Conservation (phyloP, 192 early-diverging fungal genomes). For the Gryganskiella cystojenkinii region DNA sequence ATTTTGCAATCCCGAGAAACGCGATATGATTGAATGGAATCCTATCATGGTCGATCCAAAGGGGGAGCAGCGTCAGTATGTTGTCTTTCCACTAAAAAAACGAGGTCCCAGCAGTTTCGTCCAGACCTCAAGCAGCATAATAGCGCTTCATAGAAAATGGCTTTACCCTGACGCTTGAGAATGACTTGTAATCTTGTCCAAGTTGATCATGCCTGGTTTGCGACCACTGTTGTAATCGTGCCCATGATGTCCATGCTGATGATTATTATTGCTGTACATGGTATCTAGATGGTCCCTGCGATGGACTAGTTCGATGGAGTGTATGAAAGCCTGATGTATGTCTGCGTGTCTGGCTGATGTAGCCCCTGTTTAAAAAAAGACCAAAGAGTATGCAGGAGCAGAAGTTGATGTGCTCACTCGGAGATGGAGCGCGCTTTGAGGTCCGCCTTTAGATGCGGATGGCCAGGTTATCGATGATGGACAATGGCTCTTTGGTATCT, state of each 20-base stretch:
- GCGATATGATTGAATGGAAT: slow-evolving; percentile 54
- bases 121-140: no score
- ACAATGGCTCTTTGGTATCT: not conserved
- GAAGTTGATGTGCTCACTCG: no score
- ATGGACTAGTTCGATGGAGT: not conserved
- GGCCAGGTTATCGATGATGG: no score
- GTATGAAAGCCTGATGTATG: no score
- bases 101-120: no score
- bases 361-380: no score
- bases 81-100: no score
- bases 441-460: no score
- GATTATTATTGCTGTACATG: slow-evolving; percentile 10
- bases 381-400: no score
- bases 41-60: slow-evolving; percentile 1
- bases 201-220: slow-evolving; percentile 51
- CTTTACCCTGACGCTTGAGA: slow-evolving; percentile 40
- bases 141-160: not conserved
- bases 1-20: slow-evolving; percentile 47
- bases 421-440: no score
- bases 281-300: no score
- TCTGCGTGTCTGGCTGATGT: no score
- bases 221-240: slow-evolving; percentile 4
- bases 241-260: slow-evolving; percentile 16
- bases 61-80: not conserved
- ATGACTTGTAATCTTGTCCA: slow-evolving; percentile 47